Percentiles rank a stretch among this genome's conserved stretches.
Conservation (phyloP, 2,329 filamentous ascomycete genomes). For the Colletotrichum tropicicola region DNA sequence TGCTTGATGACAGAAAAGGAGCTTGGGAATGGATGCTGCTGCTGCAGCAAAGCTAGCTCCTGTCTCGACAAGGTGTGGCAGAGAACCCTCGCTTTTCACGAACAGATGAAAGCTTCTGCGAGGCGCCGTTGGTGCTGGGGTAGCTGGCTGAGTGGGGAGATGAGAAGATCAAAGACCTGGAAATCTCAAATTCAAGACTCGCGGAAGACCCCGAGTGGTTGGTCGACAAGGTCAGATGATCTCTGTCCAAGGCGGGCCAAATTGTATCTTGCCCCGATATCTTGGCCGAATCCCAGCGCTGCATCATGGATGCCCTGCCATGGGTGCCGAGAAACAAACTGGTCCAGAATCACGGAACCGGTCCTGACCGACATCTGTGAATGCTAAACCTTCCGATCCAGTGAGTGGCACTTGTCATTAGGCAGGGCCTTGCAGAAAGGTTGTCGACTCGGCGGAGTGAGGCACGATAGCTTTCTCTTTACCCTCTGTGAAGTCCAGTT, state of each 20-base stretch:
- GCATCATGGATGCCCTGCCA: background rate
- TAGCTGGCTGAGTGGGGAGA: background rate
- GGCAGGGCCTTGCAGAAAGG: background rate
- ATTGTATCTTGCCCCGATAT: background rate
- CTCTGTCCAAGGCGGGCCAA: background rate
- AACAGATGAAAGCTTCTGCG: background rate
- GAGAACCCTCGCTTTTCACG: conserved; percentile 16
- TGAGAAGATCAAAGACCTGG: background rate
- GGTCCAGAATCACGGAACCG: background rate
- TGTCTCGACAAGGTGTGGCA: background rate
- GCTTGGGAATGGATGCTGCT: too few relatives aligned
- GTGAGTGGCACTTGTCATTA: background rate
- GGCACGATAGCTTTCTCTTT: background rate
- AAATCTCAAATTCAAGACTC: background rate
- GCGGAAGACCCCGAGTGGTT: conserved; percentile 8
- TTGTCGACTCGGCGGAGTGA: background rate
- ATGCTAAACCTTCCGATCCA: background rate
- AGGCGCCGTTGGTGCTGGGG: background rate
- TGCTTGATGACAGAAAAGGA: conserved; percentile 18
- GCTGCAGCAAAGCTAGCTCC: too few relatives aligned
- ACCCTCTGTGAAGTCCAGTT: too few relatives aligned
- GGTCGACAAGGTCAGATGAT: background rate
- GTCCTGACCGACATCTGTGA: background rate
- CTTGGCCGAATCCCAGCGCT: background rate
- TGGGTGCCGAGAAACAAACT: background rate